Conservation (phyloP, 768 basidiomycete species). For the Tubosaeta sp. region DNA sequence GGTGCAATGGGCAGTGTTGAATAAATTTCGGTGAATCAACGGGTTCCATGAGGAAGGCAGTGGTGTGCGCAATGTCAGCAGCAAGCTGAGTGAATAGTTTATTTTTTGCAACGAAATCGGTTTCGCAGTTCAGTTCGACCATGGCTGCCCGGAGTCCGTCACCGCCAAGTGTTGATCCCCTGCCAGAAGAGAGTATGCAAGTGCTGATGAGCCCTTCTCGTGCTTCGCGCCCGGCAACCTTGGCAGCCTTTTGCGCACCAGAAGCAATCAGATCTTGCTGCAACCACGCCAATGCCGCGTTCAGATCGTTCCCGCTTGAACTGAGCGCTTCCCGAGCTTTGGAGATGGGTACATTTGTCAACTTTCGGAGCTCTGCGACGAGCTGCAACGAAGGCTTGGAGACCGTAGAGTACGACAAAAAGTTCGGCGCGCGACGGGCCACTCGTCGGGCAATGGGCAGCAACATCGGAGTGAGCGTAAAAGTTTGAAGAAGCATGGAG, state of each 20-base stretch:
- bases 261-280: slow-evolving; percentile 65
- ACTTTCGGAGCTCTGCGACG: slow-evolving; percentile 81
- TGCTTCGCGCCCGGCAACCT: slow-evolving; percentile 71
- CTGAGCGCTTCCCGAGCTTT: slow-evolving; percentile 87
- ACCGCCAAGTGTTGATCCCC: slow-evolving; percentile 34
- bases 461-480: slow-evolving; percentile 12
- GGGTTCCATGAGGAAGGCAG: slow-evolving; percentile 64
- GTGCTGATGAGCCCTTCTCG: slow-evolving; percentile 77
- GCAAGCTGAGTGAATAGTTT: slow-evolving; percentile 76
- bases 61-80: slow-evolving; percentile 76
- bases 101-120: slow-evolving; percentile 91
- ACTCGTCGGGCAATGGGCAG: slow-evolving; percentile 4
- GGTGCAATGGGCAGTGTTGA: slow-evolving; percentile 46
- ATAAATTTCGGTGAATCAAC: slow-evolving; percentile 35
- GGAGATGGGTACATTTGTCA: slow-evolving; percentile 73
- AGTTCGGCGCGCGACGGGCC: background rate
- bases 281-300: slow-evolving; percentile 77
- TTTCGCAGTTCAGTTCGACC: slow-evolving; percentile 94
- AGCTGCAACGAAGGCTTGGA: slow-evolving; percentile 67
- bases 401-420: slow-evolving; percentile 47
- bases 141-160: slow-evolving; percentile 72
- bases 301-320: slow-evolving; percentile 68
- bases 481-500: background rate
- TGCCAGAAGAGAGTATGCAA: slow-evolving; percentile 67
- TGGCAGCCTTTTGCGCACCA: slow-evolving; percentile 78